Evolutionary conservation across 2,329 filamentous ascomycete genomes (phyloP), one percentile per base, ranked within the genome.

Genomic region (Epichloe baconii): DNA sequence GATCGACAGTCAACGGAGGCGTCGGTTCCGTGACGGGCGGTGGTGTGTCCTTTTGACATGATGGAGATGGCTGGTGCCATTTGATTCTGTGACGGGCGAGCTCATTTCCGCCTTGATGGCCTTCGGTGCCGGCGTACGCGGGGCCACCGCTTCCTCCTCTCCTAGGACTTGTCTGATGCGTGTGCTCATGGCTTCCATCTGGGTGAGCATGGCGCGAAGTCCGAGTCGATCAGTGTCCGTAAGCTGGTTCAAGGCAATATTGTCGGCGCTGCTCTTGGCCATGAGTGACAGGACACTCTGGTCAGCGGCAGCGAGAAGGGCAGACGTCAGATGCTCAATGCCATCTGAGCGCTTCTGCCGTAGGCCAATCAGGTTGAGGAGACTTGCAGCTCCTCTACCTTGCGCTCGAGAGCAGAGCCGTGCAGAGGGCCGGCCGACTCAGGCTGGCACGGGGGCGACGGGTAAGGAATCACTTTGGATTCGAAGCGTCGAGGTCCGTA

Each of bases 331-430:
- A 47, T 71, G 70, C 52, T 74, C 68, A 47, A 82, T 62, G 35
- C 71, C 69, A 47, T 78, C 69, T 23, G 74, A 71, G 49, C 67
- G 66, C 55, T 74, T 70, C 56, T 73, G 71, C 50, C 71, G 72
- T 46, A 87, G 69, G 54, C 77, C 74, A 44, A 76, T 71, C 35
- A 88, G 71, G 54, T 79, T 81, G 53, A 87, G 72, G 81, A 82
- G 43, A 80, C 76, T 61, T 86, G 82, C 61, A 84, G 76, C 63
- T 86, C 79, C 49, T 76, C 72, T 19, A 86, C 66, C n/a, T 67
- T 71, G 47, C 68, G 71, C 50, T 68, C 65, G 49, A 64, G 55
- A 61, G 69, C 55, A 58, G 72, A 68, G 55, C 71, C 61, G 47
- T 57, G 42, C 44, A 60, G 48, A 35, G 59, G 59, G 36, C 50